phyloP scores from a whole-genome alignment of 2,329 filamentous ascomycete species.

The Magnaporthiopsis incrustans region DNA sequence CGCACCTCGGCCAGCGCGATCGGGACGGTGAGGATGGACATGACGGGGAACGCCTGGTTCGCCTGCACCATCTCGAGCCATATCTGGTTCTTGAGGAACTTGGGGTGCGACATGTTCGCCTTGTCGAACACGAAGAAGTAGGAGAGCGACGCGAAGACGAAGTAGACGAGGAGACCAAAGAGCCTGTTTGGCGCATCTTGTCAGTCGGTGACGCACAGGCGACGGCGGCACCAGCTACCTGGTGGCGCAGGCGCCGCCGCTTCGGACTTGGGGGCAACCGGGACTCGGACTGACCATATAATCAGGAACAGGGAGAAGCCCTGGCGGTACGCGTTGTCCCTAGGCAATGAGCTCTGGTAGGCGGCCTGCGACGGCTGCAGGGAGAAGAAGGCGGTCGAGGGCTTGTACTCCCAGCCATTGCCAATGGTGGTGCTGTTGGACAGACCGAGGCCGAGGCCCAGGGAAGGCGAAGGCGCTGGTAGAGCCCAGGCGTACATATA shows the following conservation, averaged over 20 bases:
- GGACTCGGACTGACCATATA: slow-evolving; percentile 58
- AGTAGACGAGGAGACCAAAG: slow-evolving; percentile 80
- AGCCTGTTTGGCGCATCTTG: slow-evolving; percentile 47
- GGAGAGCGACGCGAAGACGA: slow-evolving; percentile 71
- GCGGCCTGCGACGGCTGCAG: slow-evolving; percentile 67
- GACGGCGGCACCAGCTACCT: too few species aligned
- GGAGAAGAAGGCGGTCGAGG: slow-evolving; percentile 61
- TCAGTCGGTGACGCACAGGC: too few species aligned
- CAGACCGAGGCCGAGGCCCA: slow-evolving; percentile 42
- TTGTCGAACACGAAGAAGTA: slow-evolving; percentile 92
- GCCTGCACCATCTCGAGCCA: slow-evolving; percentile 78
- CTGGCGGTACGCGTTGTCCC: slow-evolving; percentile 74
- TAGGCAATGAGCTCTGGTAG: slow-evolving; percentile 67
- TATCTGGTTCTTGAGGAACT: slow-evolving; percentile 92
- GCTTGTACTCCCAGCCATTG: slow-evolving; percentile 60
- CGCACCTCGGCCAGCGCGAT: slow-evolving; percentile 78
- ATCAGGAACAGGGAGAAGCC: slow-evolving; percentile 69
- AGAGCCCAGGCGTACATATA: slow-evolving; percentile 64
- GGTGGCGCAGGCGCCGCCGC: too few species aligned
- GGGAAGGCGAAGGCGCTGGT: slow-evolving; percentile 49
- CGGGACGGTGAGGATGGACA: slow-evolving; percentile 73
- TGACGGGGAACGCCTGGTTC: slow-evolving; percentile 66
- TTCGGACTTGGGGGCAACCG: too few species aligned
- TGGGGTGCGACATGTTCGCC: slow-evolving; percentile 77
- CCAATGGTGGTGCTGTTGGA: slow-evolving; percentile 47